These are phyloP conservation scores for Mycena maculata DNA, from an alignment of 768 basidiomycete genomes.

Conservation along the genomic window DNA sequence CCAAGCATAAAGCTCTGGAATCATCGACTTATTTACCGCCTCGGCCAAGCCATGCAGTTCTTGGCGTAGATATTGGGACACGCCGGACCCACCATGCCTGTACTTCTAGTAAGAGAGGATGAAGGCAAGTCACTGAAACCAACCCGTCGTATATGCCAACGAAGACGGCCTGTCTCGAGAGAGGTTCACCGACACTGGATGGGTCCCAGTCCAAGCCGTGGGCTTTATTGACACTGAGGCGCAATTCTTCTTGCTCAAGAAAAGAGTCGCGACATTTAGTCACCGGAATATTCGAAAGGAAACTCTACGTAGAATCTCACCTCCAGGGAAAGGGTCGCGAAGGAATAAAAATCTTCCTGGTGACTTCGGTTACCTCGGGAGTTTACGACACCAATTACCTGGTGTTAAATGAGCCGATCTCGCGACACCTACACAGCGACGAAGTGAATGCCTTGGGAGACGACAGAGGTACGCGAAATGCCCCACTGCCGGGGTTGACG, in stretches of 20 bases:
- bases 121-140: conserved; percentile 35
- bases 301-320: not conserved
- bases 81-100: conserved; percentile 92
- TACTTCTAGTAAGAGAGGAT: conserved; percentile 18
- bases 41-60: conserved; percentile 90
- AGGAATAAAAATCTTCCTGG: conserved; percentile 90
- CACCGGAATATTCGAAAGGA: no score
- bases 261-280: not conserved
- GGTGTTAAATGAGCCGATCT: no score
- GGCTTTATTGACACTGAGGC: conserved; percentile 67
- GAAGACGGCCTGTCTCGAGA: conserved; percentile 83
- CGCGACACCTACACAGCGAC: no score
- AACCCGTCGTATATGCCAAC: conserved; percentile 95
- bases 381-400: conserved; percentile 77
- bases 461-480: conserved; percentile 74
- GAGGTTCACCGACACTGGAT: conserved; percentile 57
- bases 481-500: conserved; percentile 62
- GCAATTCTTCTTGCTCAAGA: conserved; percentile 75
- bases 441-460: conserved; percentile 74
- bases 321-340: conserved; percentile 76
- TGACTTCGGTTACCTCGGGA: conserved; percentile 84
- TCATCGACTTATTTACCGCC: conserved; percentile 73
- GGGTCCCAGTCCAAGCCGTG: conserved; percentile 83
- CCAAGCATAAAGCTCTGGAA: conserved; percentile 83
- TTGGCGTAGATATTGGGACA: conserved; percentile 86